phyloP scores from a whole-genome alignment of 2,329 filamentous ascomycete species.

The Epichloe sp. region DNA sequence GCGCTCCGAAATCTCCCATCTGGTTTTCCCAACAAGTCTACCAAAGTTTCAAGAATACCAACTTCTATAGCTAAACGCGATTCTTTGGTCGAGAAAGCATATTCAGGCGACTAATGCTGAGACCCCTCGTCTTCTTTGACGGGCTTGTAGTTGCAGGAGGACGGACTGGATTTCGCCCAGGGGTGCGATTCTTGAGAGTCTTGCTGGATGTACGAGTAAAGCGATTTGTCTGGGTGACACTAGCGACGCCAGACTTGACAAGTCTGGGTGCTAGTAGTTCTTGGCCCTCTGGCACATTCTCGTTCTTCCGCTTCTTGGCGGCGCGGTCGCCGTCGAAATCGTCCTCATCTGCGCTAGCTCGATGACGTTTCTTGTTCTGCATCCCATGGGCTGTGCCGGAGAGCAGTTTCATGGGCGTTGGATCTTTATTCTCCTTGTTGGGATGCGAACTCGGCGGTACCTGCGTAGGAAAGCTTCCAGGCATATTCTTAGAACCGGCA shows the following conservation, averaged over 20 bases:
- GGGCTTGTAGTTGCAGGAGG: slow-evolving; percentile 26
- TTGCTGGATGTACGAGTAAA: slow-evolving; percentile 15
- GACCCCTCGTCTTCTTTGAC: slow-evolving; percentile 36
- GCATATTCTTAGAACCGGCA: slow-evolving; percentile 33
- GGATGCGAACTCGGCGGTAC: slow-evolving; percentile 20
- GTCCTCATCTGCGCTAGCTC: slow-evolving; percentile 44
- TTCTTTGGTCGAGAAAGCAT: slow-evolving; percentile 49
- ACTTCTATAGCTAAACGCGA: slow-evolving; percentile 25
- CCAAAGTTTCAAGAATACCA: neutral
- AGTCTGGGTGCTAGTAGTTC: slow-evolving; percentile 38
- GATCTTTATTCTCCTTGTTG: slow-evolving; percentile 44
- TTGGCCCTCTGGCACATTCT: slow-evolving; percentile 35
- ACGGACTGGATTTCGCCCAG: slow-evolving; percentile 8
- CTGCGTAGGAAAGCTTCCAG: slow-evolving; percentile 39
- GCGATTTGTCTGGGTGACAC: slow-evolving; percentile 23
- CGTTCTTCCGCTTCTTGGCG: slow-evolving; percentile 45
- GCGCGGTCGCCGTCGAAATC: slow-evolving; percentile 36
- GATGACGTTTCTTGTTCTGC: slow-evolving; percentile 51
- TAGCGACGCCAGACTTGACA: slow-evolving; percentile 20
- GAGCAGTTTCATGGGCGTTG: slow-evolving; percentile 22
- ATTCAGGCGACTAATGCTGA: slow-evolving; percentile 47
- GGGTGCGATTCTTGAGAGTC: slow-evolving; percentile 9
- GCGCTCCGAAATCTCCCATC: neutral
- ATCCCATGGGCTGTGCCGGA: slow-evolving; percentile 47
- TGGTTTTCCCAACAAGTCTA: neutral